Percentiles rank a stretch among this genome's conserved stretches.
Conservation (phyloP, 164 flowering plant genomes). For the Stephania yunnanensis region DNA sequence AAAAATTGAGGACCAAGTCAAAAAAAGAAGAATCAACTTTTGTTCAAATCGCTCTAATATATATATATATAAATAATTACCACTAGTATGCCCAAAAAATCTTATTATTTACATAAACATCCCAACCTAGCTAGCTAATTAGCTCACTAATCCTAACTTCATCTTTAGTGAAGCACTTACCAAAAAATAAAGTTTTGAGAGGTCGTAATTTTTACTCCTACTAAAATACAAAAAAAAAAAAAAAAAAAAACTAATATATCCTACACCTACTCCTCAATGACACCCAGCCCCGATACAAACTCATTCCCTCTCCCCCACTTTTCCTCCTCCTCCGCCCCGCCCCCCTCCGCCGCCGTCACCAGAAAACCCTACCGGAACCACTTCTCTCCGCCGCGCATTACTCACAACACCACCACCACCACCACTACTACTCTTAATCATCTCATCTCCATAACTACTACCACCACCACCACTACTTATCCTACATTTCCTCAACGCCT, state of each 20-base stretch:
- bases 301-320: constrained; percentile 16
- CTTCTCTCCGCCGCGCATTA: constrained; percentile 6
- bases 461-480: too few species aligned
- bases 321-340: constrained; percentile 9
- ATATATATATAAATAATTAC: background rate
- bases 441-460: too few species aligned
- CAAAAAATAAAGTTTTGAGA: too few species aligned
- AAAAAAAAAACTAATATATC: too few species aligned
- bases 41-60: background rate
- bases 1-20: too few species aligned
- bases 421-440: constrained; percentile 1
- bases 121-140: background rate
- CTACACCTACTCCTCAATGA: constrained; percentile 24
- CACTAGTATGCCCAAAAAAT: background rate
- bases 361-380: constrained; percentile 3
- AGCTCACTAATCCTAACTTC: too few species aligned
- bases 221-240: too few species aligned
- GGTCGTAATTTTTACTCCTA: too few species aligned
- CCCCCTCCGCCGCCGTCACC: constrained; percentile 9
- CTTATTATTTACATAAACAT: background rate
- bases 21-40: too few species aligned
- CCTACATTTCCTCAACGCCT: constrained; percentile 21
- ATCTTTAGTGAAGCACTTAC: too few species aligned
- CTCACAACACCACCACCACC: background rate
- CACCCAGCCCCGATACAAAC: constrained; percentile 20